Evolutionary conservation across 2,329 filamentous ascomycete genomes (phyloP), one percentile per base, ranked within the genome.

Genomic region (Monilinia polystroma): DNA sequence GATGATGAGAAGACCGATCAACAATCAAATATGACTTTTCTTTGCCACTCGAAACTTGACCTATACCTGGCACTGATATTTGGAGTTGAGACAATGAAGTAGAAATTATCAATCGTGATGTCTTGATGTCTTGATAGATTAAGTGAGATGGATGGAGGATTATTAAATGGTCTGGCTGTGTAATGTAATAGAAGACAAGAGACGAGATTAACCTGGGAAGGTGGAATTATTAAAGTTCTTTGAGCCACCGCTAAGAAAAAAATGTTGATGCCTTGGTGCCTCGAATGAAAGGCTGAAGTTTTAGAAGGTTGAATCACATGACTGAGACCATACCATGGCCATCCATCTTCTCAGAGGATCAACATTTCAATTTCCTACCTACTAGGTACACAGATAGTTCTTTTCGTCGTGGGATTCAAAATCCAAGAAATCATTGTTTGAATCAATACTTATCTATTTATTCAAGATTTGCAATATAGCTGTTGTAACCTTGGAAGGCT

Each of bases 1-100:
- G 63, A 60, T 60, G 32, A 58, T 35, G 64, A 52, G 18, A 23
- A 60, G 23, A n/a, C 35, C 32, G 6, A 35, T 35, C 32, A 35
- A 35, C 55, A 51, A 29, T 60, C 45, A 62, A 60, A 35, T 51
- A 53, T 23, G 45, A 32, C 16, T 29, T 10, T 64, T 52, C 55
- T 53, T 26, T 32, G 8, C 35, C 59, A 52, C 43, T 65, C 63
- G n/a, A 65, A 26, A 51, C 29, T 32, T 41, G 58, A 26, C 29
- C 45, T 29, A 51, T 51, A 38, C 49, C 41, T 16, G 29, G 26
- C 35, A 26, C 38, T 18, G 29, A 49, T 47, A 49, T 35, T 26
- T 23, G 11, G 20, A 23, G 14, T 35, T 26, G 20, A 23, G 29
- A 20, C 10, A 54, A 35, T 20, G 26, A 53, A 23, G 53, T 38